Percentiles rank a stretch among this genome's conserved stretches.
Conservation (phyloP, 2,329 filamentous ascomycete genomes). For the Neopestalotiopsis clavispora region DNA sequence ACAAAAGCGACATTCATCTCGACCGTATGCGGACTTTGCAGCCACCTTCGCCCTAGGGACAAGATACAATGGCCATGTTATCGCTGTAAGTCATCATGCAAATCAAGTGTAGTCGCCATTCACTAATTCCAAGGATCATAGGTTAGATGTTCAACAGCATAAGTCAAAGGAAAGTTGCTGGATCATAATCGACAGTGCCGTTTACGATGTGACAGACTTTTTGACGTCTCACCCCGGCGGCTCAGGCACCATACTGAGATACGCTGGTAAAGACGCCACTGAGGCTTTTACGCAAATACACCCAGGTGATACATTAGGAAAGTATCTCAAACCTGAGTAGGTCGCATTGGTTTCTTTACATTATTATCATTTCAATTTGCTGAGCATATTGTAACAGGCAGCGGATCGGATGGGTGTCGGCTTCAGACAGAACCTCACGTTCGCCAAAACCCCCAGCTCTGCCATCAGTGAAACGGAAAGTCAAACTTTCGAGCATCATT, state of each 20-base stretch:
- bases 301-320: neutral
- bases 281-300: neutral
- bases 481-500: neutral
- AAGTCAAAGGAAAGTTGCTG: constrained; percentile 1
- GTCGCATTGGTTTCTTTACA: neutral
- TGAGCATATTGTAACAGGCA: neutral
- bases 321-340: constrained; percentile 5
- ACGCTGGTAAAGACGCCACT: constrained; percentile 2
- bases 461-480: neutral
- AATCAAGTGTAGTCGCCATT: neutral
- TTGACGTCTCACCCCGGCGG: neutral
- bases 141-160: constrained; percentile 2
- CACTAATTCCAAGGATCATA: neutral
- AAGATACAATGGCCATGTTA: neutral
- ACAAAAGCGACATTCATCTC: neutral
- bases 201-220: constrained; percentile 10
- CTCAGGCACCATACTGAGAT: neutral
- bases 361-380: neutral
- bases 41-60: neutral
- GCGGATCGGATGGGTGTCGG: neutral
- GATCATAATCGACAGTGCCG: constrained; percentile 2
- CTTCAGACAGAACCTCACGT: neutral
- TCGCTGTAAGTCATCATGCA: neutral
- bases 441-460: neutral
- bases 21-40: neutral